phyloP scores from a whole-genome alignment of 495 filamentous ascomycete genomes.

The Terfezia claveryi region DNA sequence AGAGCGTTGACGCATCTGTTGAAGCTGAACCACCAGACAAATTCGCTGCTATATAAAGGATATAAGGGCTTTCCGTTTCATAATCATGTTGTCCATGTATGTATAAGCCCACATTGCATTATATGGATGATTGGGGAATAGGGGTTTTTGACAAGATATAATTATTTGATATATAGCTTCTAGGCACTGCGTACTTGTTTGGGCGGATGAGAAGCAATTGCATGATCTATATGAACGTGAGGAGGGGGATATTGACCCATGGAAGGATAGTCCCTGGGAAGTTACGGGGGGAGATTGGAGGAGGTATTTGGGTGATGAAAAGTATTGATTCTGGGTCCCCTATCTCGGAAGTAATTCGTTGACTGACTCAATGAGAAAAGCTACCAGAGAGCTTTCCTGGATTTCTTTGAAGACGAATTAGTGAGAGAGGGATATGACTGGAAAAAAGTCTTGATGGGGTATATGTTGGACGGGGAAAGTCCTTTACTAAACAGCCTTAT shows the following conservation, averaged over 20 bases:
- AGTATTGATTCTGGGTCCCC: conserved; percentile 22
- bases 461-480: conserved; percentile 48
- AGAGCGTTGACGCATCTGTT: conserved; percentile 75
- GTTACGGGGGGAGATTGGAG: conserved; percentile 67
- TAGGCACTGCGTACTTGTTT: conserved; percentile 65
- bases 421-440: conserved; percentile 56
- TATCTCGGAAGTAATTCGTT: background rate
- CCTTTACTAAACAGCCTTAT: conserved; percentile 62
- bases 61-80: conserved; percentile 46
- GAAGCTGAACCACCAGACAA: conserved; percentile 73
- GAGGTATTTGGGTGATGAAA: conserved; percentile 50
- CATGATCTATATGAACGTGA: conserved; percentile 61
- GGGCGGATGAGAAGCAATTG: conserved; percentile 47
- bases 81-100: conserved; percentile 70
- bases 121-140: background rate
- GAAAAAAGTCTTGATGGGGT: conserved; percentile 54
- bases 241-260: conserved; percentile 47
- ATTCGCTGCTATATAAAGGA: conserved; percentile 54
- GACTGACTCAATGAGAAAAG: conserved; percentile 18
- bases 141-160: background rate
- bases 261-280: conserved; percentile 66
- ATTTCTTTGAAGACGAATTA: conserved; percentile 80
- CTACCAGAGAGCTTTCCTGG: conserved; percentile 74
- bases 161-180: conserved; percentile 24
- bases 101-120: conserved; percentile 9